Base-by-base conservation (phyloP, 805 yeast species). In the Metschnikowia sp. region DNA sequence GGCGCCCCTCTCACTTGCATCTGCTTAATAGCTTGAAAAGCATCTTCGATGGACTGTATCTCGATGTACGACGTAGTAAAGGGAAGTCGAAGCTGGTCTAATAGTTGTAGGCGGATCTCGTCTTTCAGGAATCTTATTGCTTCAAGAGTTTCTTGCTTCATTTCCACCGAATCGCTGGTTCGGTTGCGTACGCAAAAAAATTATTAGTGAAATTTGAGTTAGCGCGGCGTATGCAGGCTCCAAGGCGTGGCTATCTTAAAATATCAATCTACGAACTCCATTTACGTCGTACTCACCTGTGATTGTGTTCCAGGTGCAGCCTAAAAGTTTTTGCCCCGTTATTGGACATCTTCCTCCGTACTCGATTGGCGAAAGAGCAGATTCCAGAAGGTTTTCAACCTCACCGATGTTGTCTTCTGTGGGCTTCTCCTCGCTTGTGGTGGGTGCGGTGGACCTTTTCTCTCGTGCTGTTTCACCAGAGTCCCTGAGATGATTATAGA, bases 1-100 rank as follows among this genome's bases (percentile, higher is more conserved):
- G 99, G 99, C 0, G 99, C 99, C 34, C 99, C 99, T 63, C 99
- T 77, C 4, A 95, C 97, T 59, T 88, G 90, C 99, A 92, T 92
- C 48, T 75, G 75, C 61, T 82, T 84, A 64, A 92, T 92, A n/a
- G 87, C 96, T 15, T 76, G 75, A 66, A 70, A 88, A 3, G 96
- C 97, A 63, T 85, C 90, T 40, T 83, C 83, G 42, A 88, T 81
- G 13, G 81, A 70, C 34, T 69, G 54, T 48, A 92, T 78, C 1
- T 74, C 62, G 18, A 91, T 69, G 64, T 88, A 92, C 41, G 72
- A 75, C 1, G 95, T 81, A 44, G 84, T 76, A 55, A 88, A 89
- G 0, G 99, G 99, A 33, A 92, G 77, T 32, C 80, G 64, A 12
- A 90, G 75, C 65, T 92, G 99, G 64, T 94, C 95, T 51, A 92